Percentiles rank a stretch among this genome's conserved stretches.
Evolutionary conservation across 1,139 yeast genomes (phyloP).

Genomic region (Suhomyces anneliseae): DNA sequence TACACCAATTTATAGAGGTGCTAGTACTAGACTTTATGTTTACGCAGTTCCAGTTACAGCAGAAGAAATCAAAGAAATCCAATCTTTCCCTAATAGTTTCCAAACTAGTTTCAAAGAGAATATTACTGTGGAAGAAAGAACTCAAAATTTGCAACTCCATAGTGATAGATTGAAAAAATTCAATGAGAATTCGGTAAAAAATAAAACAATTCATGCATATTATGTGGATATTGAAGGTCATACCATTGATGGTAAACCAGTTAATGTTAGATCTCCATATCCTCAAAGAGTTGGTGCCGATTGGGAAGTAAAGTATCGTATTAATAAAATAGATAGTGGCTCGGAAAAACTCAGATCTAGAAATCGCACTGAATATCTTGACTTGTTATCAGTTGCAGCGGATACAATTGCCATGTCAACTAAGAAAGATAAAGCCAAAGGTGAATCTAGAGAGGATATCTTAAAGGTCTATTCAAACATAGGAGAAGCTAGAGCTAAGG

Average conservation of each 20-base stretch:
- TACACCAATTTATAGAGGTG: conserved; percentile 5
- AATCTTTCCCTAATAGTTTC: conserved; percentile 20
- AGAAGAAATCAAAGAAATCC: conserved; percentile 25
- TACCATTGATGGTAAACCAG: conserved; percentile 12
- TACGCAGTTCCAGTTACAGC: conserved; percentile 35
- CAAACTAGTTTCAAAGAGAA: conserved; percentile 24
- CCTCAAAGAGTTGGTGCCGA: conserved; percentile 13
- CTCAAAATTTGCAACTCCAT: conserved; percentile 17
- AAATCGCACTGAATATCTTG: conserved; percentile 9
- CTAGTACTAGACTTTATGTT: conserved; percentile 24
- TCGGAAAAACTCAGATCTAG: conserved; percentile 1
- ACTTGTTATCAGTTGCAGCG: conserved; percentile 12
- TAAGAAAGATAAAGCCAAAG: conserved; percentile 3
- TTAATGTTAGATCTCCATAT: conserved; percentile 9
- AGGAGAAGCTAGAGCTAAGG: conserved; percentile 27
- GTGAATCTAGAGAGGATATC: conserved; percentile 14
- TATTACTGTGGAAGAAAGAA: conserved; percentile 16
- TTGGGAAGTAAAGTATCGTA: conserved; percentile 14
- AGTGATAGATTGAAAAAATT: conserved; percentile 18
- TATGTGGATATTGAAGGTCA: conserved; percentile 13
- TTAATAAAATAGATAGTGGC: conserved; percentile 8
- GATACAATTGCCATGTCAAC: conserved; percentile 11
- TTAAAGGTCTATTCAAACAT: conserved; percentile 28
- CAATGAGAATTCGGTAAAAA: conserved; percentile 12
- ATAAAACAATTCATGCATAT: conserved; percentile 11